Conservation (phyloP, 257 asterid genomes). For the Echites panduratus region DNA sequence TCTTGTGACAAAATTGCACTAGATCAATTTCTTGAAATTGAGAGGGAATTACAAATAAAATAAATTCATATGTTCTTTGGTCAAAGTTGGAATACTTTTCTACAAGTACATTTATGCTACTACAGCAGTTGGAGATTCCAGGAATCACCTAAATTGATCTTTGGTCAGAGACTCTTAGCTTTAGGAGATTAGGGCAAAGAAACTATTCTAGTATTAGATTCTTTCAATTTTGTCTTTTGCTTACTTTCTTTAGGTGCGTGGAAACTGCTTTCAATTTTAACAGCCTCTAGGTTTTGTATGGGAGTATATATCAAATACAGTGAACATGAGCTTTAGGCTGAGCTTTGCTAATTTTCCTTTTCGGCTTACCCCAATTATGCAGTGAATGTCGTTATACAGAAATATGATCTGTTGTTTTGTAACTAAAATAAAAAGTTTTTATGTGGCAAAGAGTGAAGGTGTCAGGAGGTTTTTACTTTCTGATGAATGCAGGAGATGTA, state of each 20-base stretch:
- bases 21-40: background rate
- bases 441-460: background rate
- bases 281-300: too few species aligned
- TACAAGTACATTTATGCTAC: too few species aligned
- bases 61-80: too few species aligned
- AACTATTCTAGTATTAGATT: background rate
- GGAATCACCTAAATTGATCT: background rate
- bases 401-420: background rate
- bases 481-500: background rate
- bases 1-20: background rate
- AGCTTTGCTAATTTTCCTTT: background rate
- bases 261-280: background rate
- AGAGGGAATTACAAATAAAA: background rate
- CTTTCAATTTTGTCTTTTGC: background rate
- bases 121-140: background rate
- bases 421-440: background rate
- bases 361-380: background rate
- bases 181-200: background rate
- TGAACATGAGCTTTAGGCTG: background rate
- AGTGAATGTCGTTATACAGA: background rate
- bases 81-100: background rate
- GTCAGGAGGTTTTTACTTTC: background rate
- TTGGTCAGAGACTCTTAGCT: background rate
- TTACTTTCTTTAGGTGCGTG: background rate
- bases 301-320: too few species aligned